These are phyloP conservation scores for Auriscalpium vulgare DNA, from an alignment of 768 basidiomycete species.

Conservation along the genomic window DNA sequence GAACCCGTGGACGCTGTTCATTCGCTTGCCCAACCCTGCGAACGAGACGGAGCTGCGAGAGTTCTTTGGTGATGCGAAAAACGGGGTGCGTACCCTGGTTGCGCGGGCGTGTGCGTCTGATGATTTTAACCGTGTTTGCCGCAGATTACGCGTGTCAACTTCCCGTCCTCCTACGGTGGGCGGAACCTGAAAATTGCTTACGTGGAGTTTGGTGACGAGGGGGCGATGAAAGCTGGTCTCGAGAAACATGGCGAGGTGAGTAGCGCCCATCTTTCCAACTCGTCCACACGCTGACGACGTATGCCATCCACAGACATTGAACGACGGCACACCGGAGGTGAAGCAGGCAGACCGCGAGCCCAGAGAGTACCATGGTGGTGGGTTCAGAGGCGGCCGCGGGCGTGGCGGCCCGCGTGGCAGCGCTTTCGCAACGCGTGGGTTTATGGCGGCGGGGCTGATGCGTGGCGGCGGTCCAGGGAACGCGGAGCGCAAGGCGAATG, in stretches of 20 bases:
- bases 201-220: slow-evolving; percentile 87
- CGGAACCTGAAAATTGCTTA: slow-evolving; percentile 62
- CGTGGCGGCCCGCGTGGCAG: slow-evolving; percentile 44
- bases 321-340: slow-evolving; percentile 57
- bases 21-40: slow-evolving; percentile 50
- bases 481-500: slow-evolving; percentile 18
- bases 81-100: slow-evolving; percentile 41
- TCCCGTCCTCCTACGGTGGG: slow-evolving; percentile 41
- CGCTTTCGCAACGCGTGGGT: slow-evolving; percentile 56
- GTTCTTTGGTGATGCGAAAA: slow-evolving; percentile 67
- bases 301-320: slow-evolving; percentile 46
- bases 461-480: slow-evolving; percentile 18
- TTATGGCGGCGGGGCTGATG: slow-evolving; percentile 64
- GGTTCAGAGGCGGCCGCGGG: slow-evolving; percentile 37
- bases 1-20: slow-evolving; percentile 82
- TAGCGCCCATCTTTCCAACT: slow-evolving; percentile 1
- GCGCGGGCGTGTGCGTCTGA: not conserved
- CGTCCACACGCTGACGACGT: slow-evolving; percentile 3
- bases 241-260: slow-evolving; percentile 67
- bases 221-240: slow-evolving; percentile 72
- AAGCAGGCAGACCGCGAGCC: slow-evolving; percentile 55
- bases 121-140: not conserved
- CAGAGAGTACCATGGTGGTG: slow-evolving; percentile 20
- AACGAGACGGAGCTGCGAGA: slow-evolving; percentile 63
- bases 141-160: slow-evolving; percentile 62